Percentiles rank a stretch among this genome's conserved stretches.
Conservation (phyloP, 2,329 filamentous ascomycete genomes). For the Sporothrix variecibatus region DNA sequence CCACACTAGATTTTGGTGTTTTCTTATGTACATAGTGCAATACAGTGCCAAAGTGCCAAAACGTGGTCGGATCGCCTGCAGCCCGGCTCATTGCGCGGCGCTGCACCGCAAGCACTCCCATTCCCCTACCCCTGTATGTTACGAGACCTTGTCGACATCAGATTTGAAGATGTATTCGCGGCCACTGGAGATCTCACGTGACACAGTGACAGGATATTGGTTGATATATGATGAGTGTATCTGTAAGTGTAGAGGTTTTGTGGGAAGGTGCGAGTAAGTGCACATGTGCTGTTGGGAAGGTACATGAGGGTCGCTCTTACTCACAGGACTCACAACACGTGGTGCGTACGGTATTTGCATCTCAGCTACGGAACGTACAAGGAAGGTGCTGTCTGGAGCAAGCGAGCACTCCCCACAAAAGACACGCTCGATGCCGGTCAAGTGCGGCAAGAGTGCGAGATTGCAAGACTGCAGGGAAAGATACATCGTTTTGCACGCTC, state of each 20-base stretch:
- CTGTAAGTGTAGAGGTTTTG: neutral
- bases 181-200: neutral
- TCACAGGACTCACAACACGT: neutral
- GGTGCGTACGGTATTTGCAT: neutral
- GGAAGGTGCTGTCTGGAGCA: neutral
- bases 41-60: neutral
- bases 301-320: neutral
- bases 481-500: neutral
- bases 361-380: neutral
- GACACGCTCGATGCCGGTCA: neutral
- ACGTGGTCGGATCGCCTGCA: neutral
- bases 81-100: neutral
- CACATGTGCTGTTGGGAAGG: neutral
- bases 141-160: neutral
- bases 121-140: neutral
- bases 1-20: neutral
- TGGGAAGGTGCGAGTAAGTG: neutral
- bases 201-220: neutral
- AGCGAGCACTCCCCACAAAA: neutral
- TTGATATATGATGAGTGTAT: neutral
- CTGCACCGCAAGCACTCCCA: neutral
- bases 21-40: neutral
- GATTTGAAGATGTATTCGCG: neutral
- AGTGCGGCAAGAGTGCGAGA: neutral
- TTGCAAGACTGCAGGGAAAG: neutral